Evolutionary conservation across 257 asterid genomes (phyloP).

Genomic region (Solanum sitiens): DNA sequence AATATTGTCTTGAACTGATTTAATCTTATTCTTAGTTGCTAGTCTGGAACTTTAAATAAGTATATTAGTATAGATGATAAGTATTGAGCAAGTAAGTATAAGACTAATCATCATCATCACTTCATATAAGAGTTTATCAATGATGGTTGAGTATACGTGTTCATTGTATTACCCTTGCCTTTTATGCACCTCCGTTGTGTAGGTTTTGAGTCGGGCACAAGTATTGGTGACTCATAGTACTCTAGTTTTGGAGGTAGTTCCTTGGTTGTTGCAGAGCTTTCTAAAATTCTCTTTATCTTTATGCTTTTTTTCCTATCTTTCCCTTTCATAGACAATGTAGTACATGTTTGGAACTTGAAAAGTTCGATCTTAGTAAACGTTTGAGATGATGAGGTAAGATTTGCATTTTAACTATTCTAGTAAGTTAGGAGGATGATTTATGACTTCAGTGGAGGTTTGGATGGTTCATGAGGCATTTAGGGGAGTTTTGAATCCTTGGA

Average conservation of each 20-base stretch:
- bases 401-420: too few relatives aligned
- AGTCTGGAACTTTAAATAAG: background rate
- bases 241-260: background rate
- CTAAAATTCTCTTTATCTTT: background rate
- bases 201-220: background rate
- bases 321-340: background rate
- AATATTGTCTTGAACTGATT: background rate
- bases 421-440: background rate
- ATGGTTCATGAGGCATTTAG: background rate
- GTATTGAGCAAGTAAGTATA: background rate
- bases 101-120: background rate
- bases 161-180: background rate
- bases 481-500: background rate
- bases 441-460: background rate
- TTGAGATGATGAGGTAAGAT: background rate
- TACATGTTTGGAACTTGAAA: background rate
- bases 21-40: background rate
- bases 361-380: too few relatives aligned
- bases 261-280: background rate
- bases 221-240: background rate
- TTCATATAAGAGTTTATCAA: background rate
- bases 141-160: background rate
- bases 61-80: too few relatives aligned
- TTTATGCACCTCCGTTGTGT: background rate
- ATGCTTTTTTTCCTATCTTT: background rate